Conservation (phyloP, 306 rosid genomes). For the Trifolium repens region DNA sequence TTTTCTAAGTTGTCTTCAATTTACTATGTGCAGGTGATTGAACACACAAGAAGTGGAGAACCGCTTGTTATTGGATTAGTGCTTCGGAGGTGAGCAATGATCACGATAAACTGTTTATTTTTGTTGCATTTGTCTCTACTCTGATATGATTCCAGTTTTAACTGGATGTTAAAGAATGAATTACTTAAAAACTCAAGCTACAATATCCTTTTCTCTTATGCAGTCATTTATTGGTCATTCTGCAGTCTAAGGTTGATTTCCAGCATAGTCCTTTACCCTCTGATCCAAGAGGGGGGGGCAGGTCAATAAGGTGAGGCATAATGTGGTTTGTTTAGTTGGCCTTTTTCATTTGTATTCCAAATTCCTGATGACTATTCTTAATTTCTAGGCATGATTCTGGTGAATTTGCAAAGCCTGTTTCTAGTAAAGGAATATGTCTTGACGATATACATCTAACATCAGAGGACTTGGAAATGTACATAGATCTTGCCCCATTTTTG, state of each 20-base stretch:
- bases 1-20: conserved; percentile 42
- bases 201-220: conserved; percentile 44
- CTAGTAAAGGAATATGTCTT: conserved; percentile 83
- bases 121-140: conserved; percentile 7
- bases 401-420: conserved; percentile 94
- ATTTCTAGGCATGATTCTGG: conserved; percentile 71
- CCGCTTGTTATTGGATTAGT: conserved; percentile 85
- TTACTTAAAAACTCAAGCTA: conserved; percentile 29
- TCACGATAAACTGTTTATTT: conserved; percentile 17
- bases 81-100: conserved; percentile 77
- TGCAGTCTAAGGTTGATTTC: conserved; percentile 89
- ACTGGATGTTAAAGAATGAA: conserved; percentile 28
- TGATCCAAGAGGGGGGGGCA: conserved; percentile 65
- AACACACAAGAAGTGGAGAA: conserved; percentile 88
- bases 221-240: conserved; percentile 91
- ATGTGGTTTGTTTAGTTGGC: conserved; percentile 14
- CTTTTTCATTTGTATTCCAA: conserved; percentile 43
- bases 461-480: conserved; percentile 96
- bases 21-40: conserved; percentile 74
- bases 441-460: conserved; percentile 79
- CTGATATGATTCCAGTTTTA: conserved; percentile 25
- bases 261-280: conserved; percentile 87
- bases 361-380: conserved; percentile 41
- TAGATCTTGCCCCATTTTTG: conserved; percentile 87
- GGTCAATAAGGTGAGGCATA: conserved; percentile 61